A percentile compares a stretch with the other conserved stretches of the same genome.
These are phyloP conservation scores for Eucalyptus cloeziana DNA, from an alignment of 345 rosid genomes.

Conservation along the genomic window DNA sequence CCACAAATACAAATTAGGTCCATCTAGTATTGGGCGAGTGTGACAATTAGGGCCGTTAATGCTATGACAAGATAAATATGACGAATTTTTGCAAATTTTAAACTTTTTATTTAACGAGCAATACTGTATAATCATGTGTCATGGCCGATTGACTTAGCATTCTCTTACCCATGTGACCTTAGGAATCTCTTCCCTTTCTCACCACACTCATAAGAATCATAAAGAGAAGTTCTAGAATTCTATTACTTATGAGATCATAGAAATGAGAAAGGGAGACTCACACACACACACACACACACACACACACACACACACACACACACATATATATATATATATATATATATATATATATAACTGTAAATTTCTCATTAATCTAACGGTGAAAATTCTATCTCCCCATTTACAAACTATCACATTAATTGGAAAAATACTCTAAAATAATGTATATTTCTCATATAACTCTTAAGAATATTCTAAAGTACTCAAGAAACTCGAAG, in stretches of 20 bases:
- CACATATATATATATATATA: accelerated
- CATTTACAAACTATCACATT: accelerated
- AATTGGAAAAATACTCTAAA: neutral
- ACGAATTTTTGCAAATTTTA: accelerated
- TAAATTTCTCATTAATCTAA: neutral
- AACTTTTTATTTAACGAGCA: accelerated
- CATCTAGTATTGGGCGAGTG: neutral
- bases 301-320: neutral
- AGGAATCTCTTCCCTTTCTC: neutral
- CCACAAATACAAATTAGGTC: neutral
- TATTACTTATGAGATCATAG: neutral
- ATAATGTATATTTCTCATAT: neutral
- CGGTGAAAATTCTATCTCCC: accelerated
- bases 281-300: neutral
- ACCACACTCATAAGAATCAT: neutral
- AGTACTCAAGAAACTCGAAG: neutral
- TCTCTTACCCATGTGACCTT: accelerated
- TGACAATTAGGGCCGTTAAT: neutral
- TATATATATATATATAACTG: accelerated
- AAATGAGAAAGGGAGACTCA: accelerated
- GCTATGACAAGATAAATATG: neutral
- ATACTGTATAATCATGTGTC: neutral
- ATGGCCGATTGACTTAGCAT: accelerated
- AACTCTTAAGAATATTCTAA: neutral
- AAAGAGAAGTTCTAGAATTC: accelerated